Evolutionary conservation across 2,329 filamentous ascomycete genomes (phyloP), one percentile per base, ranked within the genome.

Genomic region (Dothideomycetes sp.): DNA sequence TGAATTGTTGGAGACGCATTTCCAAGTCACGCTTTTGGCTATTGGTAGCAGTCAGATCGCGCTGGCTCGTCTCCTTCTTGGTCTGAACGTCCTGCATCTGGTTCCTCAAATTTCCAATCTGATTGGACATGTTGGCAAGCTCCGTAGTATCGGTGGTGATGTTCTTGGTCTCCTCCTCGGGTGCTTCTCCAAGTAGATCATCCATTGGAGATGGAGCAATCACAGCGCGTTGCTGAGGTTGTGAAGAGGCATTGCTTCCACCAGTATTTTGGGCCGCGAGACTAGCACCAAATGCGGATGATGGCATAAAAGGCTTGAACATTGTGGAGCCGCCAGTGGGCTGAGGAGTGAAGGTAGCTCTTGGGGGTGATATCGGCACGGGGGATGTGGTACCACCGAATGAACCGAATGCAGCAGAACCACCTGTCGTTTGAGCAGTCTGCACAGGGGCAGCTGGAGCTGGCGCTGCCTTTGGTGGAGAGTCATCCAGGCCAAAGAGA

Each of bases 21-120:
- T 98, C 91, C 49, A 98, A 89, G 55, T 94, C 89, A 52, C 83
- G 81, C 66, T 95, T 96, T 59, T 96, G 88, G 10, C 80, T 77
- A 37, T 73, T 84, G 22, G 84, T 80, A 54, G 88, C 84, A 45
- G 74, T 83, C 37, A 96, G 65, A 43, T 94, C 85, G 47, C 81
- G 81, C 59, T 95, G 87, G 0, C 83, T 82, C 2, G 77, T 75
- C 4, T 69, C 74, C 47, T 87, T 81, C 62, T 94, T 89, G 24
- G 72, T 77, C 57, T 94, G 86, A 2, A 94, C 82, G 50, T 89
- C 86, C 56, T 94, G 86, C 78, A 94, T 94, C 63, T 98, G 87
- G 55, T 81, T 93, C 0, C 88, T 83, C 40, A 98, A 65, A 2
- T 84, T 89, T 22, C 86, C 81, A 47, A 98, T 86, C 60, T 96